Conservation (phyloP, 2,329 filamentous ascomycete species). For the Ambrosiella cleistominuta region DNA sequence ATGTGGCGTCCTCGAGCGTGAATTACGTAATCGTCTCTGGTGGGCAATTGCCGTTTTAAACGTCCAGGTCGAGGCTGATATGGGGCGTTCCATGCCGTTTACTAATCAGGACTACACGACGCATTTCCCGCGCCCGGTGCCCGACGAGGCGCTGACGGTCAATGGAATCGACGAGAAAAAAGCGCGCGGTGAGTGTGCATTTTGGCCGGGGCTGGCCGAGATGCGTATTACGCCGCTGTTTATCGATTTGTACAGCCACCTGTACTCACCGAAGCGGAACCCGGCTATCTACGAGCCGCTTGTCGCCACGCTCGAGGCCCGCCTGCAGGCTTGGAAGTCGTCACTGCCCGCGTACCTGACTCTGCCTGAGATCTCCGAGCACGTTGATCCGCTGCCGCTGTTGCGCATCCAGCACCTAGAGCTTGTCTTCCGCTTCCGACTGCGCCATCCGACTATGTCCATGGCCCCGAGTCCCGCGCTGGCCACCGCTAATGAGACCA, state of each 20-base stretch:
- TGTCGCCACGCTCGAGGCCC: slow-evolving; percentile 47
- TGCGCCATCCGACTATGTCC: slow-evolving; percentile 44
- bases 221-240: slow-evolving; percentile 49
- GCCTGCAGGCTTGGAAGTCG: slow-evolving; percentile 44
- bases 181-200: slow-evolving; percentile 37
- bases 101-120: slow-evolving; percentile 60
- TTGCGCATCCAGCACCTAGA: slow-evolving; percentile 36
- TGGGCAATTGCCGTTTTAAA: slow-evolving; percentile 53
- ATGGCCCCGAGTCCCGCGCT: slow-evolving; percentile 35
- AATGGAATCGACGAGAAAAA: slow-evolving; percentile 15
- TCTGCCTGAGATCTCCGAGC: slow-evolving; percentile 20
- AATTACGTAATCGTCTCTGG: slow-evolving; percentile 62
- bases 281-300: slow-evolving; percentile 44
- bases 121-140: slow-evolving; percentile 53
- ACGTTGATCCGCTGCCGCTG: slow-evolving; percentile 22
- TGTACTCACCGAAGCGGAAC: slow-evolving; percentile 54
- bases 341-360: slow-evolving; percentile 42
- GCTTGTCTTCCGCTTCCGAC: slow-evolving; percentile 40
- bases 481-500: slow-evolving; percentile 42
- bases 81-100: slow-evolving; percentile 62
- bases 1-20: slow-evolving; percentile 43
- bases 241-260: slow-evolving; percentile 55
- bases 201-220: slow-evolving; percentile 45
- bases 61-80: slow-evolving; percentile 53
- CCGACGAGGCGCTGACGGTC: slow-evolving; percentile 45